Evolutionary conservation across 164 flowering plant genomes (phyloP), one percentile per base, ranked within the genome.

Genomic region (Dillenia suffruticosa): DNA sequence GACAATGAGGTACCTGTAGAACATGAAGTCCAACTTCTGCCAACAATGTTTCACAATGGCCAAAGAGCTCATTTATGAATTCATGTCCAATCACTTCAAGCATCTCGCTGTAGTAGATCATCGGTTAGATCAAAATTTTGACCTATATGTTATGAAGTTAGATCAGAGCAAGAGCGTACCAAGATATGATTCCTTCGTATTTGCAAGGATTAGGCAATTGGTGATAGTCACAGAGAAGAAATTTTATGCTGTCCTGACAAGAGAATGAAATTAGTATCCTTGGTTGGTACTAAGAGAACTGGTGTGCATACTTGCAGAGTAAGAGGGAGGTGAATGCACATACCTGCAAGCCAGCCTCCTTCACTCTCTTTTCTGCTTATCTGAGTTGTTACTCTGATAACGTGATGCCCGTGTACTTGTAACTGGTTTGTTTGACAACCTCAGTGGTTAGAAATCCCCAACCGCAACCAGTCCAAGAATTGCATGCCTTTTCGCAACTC

Each of bases 381-480:
- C 77, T 79, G 5, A 89, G 79, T 69, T 90, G 97, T 74, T 94
- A 82, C 56, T 79, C 79, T 0, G 96, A 94, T 2, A 94, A 69
- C 15, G 98, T 94, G 65, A 94, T 90, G 62, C 98, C 98, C 9
- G 98, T 94, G 73, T 94, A 94, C 63, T 73, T 85, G 72, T 97
- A 90, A 70, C 98, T 91, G 6, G 96, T 90, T 79, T 62, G 67
- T 70, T 75, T 89, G 16, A 94, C 98, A 47, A 89, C 83, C 75
- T 94, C 97, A 50, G 90, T 81, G 49, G 98, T 97, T 52, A 94
- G 70, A 70, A 77, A 89, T 66, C 97, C 98, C 98, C 98, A 90
- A 46, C 98, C 95, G 69, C 85, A 86, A 6, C 97, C 97, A 65
- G 90, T 90, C 73, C 98, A 57, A 94, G 86, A 69, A 94, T 71